A percentile compares a stretch with the other conserved stretches of the same genome.
phyloP scores from a whole-genome alignment of 306 rosid genomes.

The Betula pendula region DNA sequence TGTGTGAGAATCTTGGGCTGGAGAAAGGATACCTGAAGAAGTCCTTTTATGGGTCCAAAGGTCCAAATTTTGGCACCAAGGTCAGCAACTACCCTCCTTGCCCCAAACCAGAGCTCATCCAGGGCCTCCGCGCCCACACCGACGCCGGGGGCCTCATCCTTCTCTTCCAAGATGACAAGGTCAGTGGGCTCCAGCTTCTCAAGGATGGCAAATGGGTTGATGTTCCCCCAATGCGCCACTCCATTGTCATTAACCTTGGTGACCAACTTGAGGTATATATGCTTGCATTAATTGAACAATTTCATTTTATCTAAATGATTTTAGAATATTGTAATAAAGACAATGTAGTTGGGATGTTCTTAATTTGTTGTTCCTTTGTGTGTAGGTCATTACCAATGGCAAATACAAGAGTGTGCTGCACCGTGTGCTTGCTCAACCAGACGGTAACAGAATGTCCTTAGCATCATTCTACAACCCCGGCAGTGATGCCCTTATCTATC shows the following conservation, averaged over 20 bases:
- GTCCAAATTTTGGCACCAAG: slow-evolving; percentile 90
- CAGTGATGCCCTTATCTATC: slow-evolving; percentile 74
- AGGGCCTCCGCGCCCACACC: slow-evolving; percentile 94
- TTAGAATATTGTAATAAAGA: not conserved
- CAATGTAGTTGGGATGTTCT: not conserved
- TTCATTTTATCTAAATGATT: not conserved
- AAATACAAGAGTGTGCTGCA: slow-evolving; percentile 90
- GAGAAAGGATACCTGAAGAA: slow-evolving; percentile 85
- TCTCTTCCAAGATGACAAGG: slow-evolving; percentile 93
- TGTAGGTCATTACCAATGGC: slow-evolving; percentile 83
- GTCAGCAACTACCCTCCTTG: slow-evolving; percentile 96
- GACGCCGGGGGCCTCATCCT: slow-evolving; percentile 97
- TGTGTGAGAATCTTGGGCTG: slow-evolving; percentile 89
- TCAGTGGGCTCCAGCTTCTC: slow-evolving; percentile 95
- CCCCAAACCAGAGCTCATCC: slow-evolving; percentile 86
- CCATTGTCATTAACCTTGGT: slow-evolving; percentile 95
- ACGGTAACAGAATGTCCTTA: slow-evolving; percentile 84
- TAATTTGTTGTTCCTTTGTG: not conserved
- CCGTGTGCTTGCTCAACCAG: slow-evolving; percentile 69
- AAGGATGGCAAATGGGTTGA: slow-evolving; percentile 84
- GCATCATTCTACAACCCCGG: slow-evolving; percentile 98
- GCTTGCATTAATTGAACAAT: too few species aligned
- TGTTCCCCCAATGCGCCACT: slow-evolving; percentile 95
- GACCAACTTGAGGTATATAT: slow-evolving; percentile 87
- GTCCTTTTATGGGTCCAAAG: slow-evolving; percentile 75